Evolutionary conservation across 768 basidiomycete species (phyloP).

Genomic region (Pulveroboletus ravenelii): DNA sequence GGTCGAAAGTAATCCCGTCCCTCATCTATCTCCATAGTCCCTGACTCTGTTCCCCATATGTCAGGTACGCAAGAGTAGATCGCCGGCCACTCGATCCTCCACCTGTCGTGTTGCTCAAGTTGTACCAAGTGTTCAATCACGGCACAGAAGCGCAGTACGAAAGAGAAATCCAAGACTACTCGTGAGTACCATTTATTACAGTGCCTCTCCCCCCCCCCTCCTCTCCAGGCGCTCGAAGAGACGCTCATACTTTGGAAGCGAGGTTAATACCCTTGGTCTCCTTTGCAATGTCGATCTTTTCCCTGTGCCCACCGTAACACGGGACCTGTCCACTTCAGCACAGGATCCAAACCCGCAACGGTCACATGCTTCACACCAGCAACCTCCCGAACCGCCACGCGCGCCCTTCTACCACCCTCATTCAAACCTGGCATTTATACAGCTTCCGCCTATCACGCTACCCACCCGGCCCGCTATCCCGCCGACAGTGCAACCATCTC

Average conservation of each 20-base stretch:
- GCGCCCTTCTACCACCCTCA: constrained; percentile 13
- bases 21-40: constrained; percentile 1
- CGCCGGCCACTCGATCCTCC: constrained; percentile 68
- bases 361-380: constrained; percentile 6
- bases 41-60: not conserved
- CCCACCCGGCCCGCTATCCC: constrained; percentile 9
- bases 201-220: not conserved
- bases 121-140: constrained; percentile 43
- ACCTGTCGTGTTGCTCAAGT: constrained; percentile 49
- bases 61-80: constrained; percentile 57
- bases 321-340: constrained; percentile 1
- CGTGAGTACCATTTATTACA: constrained; percentile 31
- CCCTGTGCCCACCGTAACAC: constrained; percentile 40
- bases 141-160: constrained; percentile 40
- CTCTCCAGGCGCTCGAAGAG: not conserved
- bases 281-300: constrained; percentile 78
- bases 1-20: constrained; percentile 53
- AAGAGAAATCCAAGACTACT: constrained; percentile 46
- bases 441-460: constrained; percentile 20
- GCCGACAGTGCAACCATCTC: constrained; percentile 4
- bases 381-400: constrained; percentile 5
- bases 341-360: constrained; percentile 13
- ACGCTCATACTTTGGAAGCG: constrained; percentile 36
- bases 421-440: constrained; percentile 14
- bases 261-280: constrained; percentile 59